A percentile compares a stretch with the other conserved stretches of the same genome.
phyloP scores from a whole-genome alignment of 2,329 filamentous ascomycete genomes.

The Colletotrichum sp. region DNA sequence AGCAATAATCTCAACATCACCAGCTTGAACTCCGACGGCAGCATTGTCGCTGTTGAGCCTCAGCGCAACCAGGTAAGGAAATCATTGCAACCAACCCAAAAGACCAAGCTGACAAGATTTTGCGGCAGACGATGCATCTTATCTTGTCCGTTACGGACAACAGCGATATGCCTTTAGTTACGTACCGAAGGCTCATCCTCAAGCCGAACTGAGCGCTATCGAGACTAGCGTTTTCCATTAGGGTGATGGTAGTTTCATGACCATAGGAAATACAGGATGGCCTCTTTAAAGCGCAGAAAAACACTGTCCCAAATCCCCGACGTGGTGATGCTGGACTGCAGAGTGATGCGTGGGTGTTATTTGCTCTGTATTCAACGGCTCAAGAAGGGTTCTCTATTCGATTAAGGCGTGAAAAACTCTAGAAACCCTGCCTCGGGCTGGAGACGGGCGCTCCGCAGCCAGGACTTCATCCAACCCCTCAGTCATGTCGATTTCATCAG shows the following conservation, averaged over 20 bases:
- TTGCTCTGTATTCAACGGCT: neutral
- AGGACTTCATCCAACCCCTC: neutral
- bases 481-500: neutral
- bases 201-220: slow-evolving; percentile 21
- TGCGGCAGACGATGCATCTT: slow-evolving; percentile 46
- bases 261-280: neutral
- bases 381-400: neutral
- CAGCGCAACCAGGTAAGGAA: neutral
- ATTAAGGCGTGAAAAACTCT: neutral
- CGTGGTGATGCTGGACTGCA: neutral
- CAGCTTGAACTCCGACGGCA: slow-evolving; percentile 21
- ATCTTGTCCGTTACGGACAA: slow-evolving; percentile 52
- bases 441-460: neutral
- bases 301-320: rapidly evolving
- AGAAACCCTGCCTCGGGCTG: neutral
- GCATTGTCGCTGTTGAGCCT: neutral
- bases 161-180: slow-evolving; percentile 46
- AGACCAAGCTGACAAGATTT: slow-evolving; percentile 34
- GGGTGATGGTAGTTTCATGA: neutral
- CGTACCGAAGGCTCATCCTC: slow-evolving; percentile 47
- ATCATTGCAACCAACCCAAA: rapidly evolving
- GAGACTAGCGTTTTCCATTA: rapidly evolving
- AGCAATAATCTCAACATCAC: slow-evolving; percentile 30
- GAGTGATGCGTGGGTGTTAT: neutral
- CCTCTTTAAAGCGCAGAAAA: neutral